Base-by-base conservation (phyloP, 176 grass and related monocot genomes). In the Ensete glaucum region DNA sequence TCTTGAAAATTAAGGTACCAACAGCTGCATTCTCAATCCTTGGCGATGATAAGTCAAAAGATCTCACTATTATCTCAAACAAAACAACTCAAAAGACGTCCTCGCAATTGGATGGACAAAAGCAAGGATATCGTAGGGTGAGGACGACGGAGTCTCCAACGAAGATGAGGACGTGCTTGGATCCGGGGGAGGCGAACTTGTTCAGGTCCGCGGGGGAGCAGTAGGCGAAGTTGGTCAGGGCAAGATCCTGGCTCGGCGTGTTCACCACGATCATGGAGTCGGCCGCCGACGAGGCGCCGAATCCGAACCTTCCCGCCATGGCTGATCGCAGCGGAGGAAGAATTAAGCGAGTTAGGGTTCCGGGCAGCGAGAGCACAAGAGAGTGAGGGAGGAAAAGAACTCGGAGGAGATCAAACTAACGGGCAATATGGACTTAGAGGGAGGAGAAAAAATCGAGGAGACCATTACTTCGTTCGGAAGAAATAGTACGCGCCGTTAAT, bases 91-190 rank as follows among this genome's bases (percentile, higher is more conserved):
- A 50, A 80, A 77, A 81, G 52, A 85, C 34, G 34, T 34, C 86
- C 80, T 62, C 57, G 51, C 62, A 50, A n/a, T 23, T 17, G 27
- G 62, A 75, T 76, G 73, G 55, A 48, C 8, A 67, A 73, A 19
- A 84, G 9, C 82, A 92, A 96, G 94, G 94, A 93, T 98, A 98
- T 98, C 85, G 88, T 11, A 98, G 67, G 74, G 82, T 87, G 82
- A 98, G 89, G 75, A 98, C 90, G 75, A 83, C 81, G 78, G 80
- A 50, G 67, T 93, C 88, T 52, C 88, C 90, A 75, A 93, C 88
- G 81, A 93, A 24, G 55, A 82, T 84, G 81, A 89, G 78, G 53
- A 52, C 71, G n/a, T 79, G 53, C 9, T 63, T 82, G 8, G 75
- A 76, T 57, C 85, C 80, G 14, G 83, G 22, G 77, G 81, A 62